Evolutionary conservation across 2,329 filamentous ascomycete species (phyloP).

Genomic region (Talaromyces verruculosus): DNA sequence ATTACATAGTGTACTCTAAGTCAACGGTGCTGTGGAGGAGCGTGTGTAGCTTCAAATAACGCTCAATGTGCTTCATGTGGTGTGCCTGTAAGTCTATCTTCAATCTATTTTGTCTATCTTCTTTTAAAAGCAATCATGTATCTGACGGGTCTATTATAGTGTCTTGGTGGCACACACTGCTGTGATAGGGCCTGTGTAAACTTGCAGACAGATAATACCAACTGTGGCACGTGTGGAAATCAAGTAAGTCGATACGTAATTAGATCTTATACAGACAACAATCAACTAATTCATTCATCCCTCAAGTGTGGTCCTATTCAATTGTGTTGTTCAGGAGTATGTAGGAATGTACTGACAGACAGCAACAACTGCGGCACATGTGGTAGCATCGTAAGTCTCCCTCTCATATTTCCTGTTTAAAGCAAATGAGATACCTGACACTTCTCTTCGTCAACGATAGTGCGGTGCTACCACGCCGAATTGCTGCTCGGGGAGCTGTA

Average conservation of each 20-base stretch:
- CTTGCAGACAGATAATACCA: not conserved
- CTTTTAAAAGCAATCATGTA: not conserved
- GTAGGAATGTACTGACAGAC: not conserved
- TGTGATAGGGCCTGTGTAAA: not conserved
- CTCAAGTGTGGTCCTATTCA: not conserved
- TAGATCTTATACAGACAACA: not conserved
- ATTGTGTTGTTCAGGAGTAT: not conserved
- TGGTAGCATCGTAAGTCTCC: not conserved
- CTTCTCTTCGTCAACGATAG: not conserved
- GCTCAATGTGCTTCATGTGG: not conserved
- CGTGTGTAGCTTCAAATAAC: not conserved
- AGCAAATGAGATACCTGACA: not conserved
- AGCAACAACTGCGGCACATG: not conserved
- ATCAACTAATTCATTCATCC: not conserved
- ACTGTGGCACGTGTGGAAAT: not conserved
- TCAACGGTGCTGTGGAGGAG: not conserved
- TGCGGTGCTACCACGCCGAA: not conserved
- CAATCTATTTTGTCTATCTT: not conserved
- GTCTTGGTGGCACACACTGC: not conserved
- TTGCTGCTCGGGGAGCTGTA: not conserved
- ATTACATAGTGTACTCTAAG: not conserved
- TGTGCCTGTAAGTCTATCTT: not conserved
- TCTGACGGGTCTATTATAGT: not conserved
- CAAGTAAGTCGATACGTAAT: not conserved
- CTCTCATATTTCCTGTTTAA: not conserved